phyloP scores from a whole-genome alignment of 164 flowering plant species.

The Chimonanthus salicifolius region DNA sequence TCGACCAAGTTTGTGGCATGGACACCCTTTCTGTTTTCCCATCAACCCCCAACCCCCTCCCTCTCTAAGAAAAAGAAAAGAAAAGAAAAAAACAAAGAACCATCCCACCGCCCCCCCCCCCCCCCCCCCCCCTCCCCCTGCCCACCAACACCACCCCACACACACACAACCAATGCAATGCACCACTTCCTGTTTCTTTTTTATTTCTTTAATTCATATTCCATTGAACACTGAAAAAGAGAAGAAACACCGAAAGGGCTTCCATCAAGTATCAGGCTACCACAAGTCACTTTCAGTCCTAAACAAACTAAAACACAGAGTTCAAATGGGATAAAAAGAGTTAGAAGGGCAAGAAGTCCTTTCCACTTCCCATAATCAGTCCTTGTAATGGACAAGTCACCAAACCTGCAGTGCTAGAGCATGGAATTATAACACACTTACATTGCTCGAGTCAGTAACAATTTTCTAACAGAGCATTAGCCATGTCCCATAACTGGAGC shows the following conservation, averaged over 20 bases:
- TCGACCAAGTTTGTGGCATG: too few species aligned
- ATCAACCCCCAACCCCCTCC: not conserved
- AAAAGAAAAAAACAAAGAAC: too few species aligned
- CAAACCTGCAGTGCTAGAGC: not conserved
- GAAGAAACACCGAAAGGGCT: too few species aligned
- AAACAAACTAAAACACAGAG: too few species aligned
- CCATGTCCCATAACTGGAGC: not conserved
- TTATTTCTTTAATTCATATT: not conserved
- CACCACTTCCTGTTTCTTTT: not conserved
- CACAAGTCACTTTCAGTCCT: not conserved
- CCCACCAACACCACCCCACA: too few species aligned
- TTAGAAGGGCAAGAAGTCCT: too few species aligned
- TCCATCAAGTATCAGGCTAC: too few species aligned
- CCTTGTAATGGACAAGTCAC: too few species aligned
- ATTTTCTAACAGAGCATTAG: not conserved
- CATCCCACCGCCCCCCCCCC: not conserved
- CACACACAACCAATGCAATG: not conserved
- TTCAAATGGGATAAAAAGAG: too few species aligned
- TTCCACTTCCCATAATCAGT: too few species aligned
- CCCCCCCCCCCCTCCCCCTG: not conserved
- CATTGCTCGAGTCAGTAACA: not conserved
- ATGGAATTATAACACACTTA: not conserved
- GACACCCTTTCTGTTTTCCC: not conserved
- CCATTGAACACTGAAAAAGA: not conserved
- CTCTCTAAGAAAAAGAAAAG: not conserved